Conservation (phyloP, 495 filamentous ascomycete species). For the Lophiotrema nucula region DNA sequence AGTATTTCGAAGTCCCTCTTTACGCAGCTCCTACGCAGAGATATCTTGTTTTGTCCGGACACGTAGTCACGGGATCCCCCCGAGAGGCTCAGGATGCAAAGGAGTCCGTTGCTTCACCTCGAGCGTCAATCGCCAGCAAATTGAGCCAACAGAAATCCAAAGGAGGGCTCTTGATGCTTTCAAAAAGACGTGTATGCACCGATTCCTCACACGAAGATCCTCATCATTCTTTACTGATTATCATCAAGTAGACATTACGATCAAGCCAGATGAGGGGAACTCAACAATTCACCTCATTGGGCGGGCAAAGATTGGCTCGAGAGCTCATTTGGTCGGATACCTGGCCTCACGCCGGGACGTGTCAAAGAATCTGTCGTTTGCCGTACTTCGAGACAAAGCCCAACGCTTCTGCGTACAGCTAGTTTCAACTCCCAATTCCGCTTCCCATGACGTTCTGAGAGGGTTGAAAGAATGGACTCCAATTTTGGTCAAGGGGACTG, state of each 20-base stretch:
- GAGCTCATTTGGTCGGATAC: too few species aligned
- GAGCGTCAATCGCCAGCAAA: not conserved
- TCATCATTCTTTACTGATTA: too few species aligned
- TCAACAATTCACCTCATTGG: too few species aligned
- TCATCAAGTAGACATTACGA: too few species aligned
- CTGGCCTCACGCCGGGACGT: slow-evolving; percentile 62
- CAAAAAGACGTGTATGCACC: slow-evolving; percentile 19
- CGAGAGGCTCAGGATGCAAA: not conserved
- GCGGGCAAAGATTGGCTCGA: too few species aligned
- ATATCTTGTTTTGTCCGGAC: slow-evolving; percentile 44
- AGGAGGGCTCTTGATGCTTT: slow-evolving; percentile 12
- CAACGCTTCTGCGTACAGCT: slow-evolving; percentile 53
- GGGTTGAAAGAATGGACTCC: slow-evolving; percentile 51
- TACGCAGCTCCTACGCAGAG: slow-evolving; percentile 44
- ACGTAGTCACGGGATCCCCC: slow-evolving; percentile 16
- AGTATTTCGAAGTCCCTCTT: not conserved
- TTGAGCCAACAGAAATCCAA: slow-evolving; percentile 1
- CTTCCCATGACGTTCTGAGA: slow-evolving; percentile 50
- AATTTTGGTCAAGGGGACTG: slow-evolving; percentile 51
- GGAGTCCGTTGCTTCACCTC: slow-evolving; percentile 1
- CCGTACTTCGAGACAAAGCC: slow-evolving; percentile 55
- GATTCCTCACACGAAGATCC: too few species aligned
- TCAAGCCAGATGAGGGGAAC: too few species aligned
- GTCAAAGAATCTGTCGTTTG: slow-evolving; percentile 66
- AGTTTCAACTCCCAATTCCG: slow-evolving; percentile 45